Conservation (phyloP, 352 stramenopile genomes). For the Globisporangium echinulatum region DNA sequence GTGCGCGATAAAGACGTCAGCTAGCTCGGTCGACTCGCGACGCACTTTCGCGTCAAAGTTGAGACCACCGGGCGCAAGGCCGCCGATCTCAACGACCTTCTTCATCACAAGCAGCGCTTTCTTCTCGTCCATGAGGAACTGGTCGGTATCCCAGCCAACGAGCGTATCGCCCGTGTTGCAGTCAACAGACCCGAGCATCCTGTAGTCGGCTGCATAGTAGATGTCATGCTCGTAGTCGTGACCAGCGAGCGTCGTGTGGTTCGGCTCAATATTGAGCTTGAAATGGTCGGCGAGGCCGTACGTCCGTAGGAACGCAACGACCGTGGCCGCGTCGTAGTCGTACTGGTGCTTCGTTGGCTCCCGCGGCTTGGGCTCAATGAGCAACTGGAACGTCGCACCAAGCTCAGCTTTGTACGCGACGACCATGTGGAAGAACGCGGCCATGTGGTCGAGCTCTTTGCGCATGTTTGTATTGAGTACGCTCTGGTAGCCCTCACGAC, state of each 20-base stretch:
- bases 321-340: slow-evolving; percentile 82
- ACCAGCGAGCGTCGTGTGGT: slow-evolving; percentile 82
- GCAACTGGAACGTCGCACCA: slow-evolving; percentile 64
- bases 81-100: slow-evolving; percentile 67
- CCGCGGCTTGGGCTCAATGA: slow-evolving; percentile 81
- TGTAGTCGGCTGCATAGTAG: slow-evolving; percentile 55
- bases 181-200: slow-evolving; percentile 82
- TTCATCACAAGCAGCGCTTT: slow-evolving; percentile 74
- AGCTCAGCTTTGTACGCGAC: slow-evolving; percentile 75
- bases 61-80: slow-evolving; percentile 59
- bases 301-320: slow-evolving; percentile 76
- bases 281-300: slow-evolving; percentile 79
- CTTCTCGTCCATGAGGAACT: slow-evolving; percentile 80
- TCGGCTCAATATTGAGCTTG: slow-evolving; percentile 87
- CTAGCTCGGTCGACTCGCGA: slow-evolving; percentile 67
- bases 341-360: slow-evolving; percentile 89
- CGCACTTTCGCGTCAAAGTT: slow-evolving; percentile 88
- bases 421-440: slow-evolving; percentile 75
- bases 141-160: slow-evolving; percentile 66
- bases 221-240: slow-evolving; percentile 86
- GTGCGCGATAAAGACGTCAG: slow-evolving; percentile 83
- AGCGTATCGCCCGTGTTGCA: slow-evolving; percentile 71
- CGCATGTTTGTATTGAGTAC: slow-evolving; percentile 76
- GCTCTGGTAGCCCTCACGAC: slow-evolving; percentile 74
- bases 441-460: slow-evolving; percentile 79